phyloP scores from a whole-genome alignment of 75 land plant genomes.

The Gnetum montanum region DNA sequence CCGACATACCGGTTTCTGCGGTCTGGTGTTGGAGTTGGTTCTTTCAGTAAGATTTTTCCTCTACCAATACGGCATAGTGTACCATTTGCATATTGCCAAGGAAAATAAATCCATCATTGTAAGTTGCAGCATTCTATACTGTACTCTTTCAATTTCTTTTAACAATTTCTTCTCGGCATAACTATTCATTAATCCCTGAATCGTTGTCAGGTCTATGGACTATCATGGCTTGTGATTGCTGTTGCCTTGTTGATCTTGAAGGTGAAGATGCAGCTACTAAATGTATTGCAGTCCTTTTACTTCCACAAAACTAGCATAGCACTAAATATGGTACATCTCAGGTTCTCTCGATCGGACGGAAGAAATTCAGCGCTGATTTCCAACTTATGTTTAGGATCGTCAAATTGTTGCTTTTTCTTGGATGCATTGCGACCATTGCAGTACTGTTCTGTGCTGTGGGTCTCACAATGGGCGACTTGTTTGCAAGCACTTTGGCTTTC shows the following conservation, averaged over 20 bases:
- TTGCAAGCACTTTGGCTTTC: constrained; percentile 89
- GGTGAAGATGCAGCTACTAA: constrained; percentile 24
- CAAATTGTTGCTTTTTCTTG: constrained; percentile 66
- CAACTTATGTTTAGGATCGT: constrained; percentile 91
- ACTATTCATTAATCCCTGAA: background rate
- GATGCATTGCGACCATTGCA: constrained; percentile 34
- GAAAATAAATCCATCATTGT: constrained; percentile 37
- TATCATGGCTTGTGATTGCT: constrained; percentile 92
- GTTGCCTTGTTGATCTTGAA: constrained; percentile 69
- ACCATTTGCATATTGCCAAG: constrained; percentile 52
- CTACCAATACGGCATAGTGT: constrained; percentile 91
- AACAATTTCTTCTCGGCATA: background rate
- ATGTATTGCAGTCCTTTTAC: background rate
- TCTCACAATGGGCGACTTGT: constrained; percentile 78
- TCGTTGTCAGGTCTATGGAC: constrained; percentile 59
- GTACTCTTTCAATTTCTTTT: background rate
- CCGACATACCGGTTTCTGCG: constrained; percentile 46
- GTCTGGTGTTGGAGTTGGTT: constrained; percentile 51
- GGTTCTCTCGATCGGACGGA: constrained; percentile 88
- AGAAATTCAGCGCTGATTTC: constrained; percentile 88
- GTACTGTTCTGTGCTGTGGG: constrained; percentile 35
- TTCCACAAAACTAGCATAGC: background rate
- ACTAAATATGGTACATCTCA: no score
- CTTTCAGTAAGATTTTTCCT: constrained; percentile 75
- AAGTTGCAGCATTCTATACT: constrained; percentile 9